phyloP scores from a whole-genome alignment of 2,329 filamentous ascomycete species.

The Aspergillus sp. region DNA sequence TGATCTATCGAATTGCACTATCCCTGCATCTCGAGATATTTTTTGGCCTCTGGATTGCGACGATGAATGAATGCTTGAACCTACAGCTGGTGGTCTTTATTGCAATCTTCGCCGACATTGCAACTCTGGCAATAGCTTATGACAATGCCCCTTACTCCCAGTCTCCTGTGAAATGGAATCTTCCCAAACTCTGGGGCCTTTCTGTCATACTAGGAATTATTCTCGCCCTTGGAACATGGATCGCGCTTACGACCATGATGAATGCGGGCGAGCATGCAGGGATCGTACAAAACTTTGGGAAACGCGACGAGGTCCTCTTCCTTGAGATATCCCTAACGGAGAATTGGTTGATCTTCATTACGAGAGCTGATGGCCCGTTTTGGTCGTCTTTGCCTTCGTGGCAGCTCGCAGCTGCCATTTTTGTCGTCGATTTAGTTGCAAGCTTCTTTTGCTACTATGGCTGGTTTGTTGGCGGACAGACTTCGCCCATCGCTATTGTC shows the following conservation, averaged over 20 bases:
- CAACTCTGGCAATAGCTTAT: constrained; percentile 88
- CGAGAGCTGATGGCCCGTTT: constrained; percentile 87
- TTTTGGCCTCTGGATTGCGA: constrained; percentile 87
- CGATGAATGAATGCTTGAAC: constrained; percentile 80
- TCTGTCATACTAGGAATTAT: constrained; percentile 79
- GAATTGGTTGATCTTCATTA: constrained; percentile 97
- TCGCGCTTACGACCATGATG: constrained; percentile 83
- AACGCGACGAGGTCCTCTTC: constrained; percentile 79
- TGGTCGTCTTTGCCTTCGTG: constrained; percentile 87
- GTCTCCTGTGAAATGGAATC: constrained; percentile 90
- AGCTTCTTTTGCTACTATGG: constrained; percentile 85
- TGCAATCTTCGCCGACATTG: constrained; percentile 91
- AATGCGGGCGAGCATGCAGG: constrained; percentile 67
- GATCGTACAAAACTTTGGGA: constrained; percentile 87
- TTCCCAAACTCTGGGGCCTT: constrained; percentile 92
- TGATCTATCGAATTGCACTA: constrained; percentile 90
- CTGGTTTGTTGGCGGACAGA: constrained; percentile 70
- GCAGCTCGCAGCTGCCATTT: constrained; percentile 49
- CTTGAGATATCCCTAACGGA: constrained; percentile 86
- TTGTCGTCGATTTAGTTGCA: constrained; percentile 74
- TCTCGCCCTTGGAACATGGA: constrained; percentile 82
- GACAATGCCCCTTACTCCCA: constrained; percentile 87
- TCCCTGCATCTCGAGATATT: constrained; percentile 91
- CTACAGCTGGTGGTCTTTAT: constrained; percentile 89
- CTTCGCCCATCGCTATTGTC: constrained; percentile 78